Percentiles rank a stretch among this genome's conserved stretches.
Evolutionary conservation across 1,139 yeast genomes (phyloP).

Genomic region (Candida buenavistaensis): DNA sequence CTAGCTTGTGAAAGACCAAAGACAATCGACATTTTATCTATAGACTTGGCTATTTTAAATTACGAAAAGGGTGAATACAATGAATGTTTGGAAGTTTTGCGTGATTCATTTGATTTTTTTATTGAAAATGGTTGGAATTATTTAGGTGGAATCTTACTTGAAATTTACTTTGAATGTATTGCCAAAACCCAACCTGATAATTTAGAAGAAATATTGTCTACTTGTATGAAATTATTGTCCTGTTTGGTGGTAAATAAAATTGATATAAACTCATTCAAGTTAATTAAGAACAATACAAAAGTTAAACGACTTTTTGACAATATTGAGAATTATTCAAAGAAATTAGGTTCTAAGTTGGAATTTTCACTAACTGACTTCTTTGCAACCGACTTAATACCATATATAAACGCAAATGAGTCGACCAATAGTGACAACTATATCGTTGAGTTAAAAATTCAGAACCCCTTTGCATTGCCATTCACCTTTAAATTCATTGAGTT

Average conservation of each 20-base stretch:
- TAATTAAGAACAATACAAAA: constrained; percentile 22
- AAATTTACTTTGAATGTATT: constrained; percentile 69
- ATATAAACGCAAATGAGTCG: constrained; percentile 23
- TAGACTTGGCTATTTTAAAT: constrained; percentile 77
- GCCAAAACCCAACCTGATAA: constrained; percentile 36
- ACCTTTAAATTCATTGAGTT: constrained; percentile 21
- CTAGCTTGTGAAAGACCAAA: constrained; percentile 53
- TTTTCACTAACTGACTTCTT: constrained; percentile 35
- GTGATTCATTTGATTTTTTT: constrained; percentile 68
- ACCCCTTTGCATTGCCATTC: constrained; percentile 28
- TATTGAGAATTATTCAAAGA: constrained; percentile 20
- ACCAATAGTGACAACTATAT: constrained; percentile 21
- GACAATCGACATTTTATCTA: constrained; percentile 69
- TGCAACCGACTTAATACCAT: constrained; percentile 24
- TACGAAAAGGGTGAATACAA: constrained; percentile 58
- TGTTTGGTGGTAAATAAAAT: constrained; percentile 22
- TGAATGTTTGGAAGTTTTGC: constrained; percentile 62
- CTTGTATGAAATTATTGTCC: constrained; percentile 37
- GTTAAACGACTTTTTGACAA: constrained; percentile 23
- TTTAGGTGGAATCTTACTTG: constrained; percentile 65
- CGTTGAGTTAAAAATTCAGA: constrained; percentile 24
- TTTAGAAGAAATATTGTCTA: constrained; percentile 25
- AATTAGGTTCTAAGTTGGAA: constrained; percentile 19
- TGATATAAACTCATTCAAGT: constrained; percentile 33
- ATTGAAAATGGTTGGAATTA: constrained; percentile 70